Percentiles rank a stretch among this genome's conserved stretches.
Conservation (phyloP, 495 filamentous ascomycete genomes). For the Pseudevernia furfuracea region DNA sequence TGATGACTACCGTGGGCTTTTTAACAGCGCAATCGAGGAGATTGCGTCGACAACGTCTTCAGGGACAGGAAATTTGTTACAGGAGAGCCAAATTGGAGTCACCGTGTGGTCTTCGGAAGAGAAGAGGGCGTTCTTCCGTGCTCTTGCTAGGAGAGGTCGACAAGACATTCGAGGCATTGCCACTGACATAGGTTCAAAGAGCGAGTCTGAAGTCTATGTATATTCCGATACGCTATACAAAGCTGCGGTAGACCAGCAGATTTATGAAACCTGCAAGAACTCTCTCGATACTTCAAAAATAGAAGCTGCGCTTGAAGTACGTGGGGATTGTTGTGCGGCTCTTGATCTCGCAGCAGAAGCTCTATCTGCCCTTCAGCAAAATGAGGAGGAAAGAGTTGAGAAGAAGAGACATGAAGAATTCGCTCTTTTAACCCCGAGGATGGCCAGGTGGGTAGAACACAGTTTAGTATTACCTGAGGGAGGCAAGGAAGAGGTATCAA, state of each 20-base stretch:
- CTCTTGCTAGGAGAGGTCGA: conserved; percentile 54
- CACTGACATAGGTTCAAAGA: conserved; percentile 59
- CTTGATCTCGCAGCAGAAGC: conserved; percentile 62
- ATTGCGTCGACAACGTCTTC: conserved; percentile 22
- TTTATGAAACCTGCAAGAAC: conserved; percentile 23
- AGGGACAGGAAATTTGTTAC: conserved; percentile 23
- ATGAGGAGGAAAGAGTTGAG: conserved; percentile 47
- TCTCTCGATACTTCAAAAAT: conserved; percentile 39
- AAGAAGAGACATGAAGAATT: conserved; percentile 45
- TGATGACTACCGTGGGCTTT: conserved; percentile 48
- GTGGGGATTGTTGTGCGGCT: conserved; percentile 51
- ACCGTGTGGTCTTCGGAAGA: conserved; percentile 63
- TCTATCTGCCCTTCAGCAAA: conserved; percentile 50
- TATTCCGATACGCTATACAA: conserved; percentile 57
- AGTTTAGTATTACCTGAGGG: conserved; percentile 27
- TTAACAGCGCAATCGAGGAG: conserved; percentile 49
- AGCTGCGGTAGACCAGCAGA: conserved; percentile 35
- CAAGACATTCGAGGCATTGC: conserved; percentile 55
- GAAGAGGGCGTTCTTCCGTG: conserved; percentile 60
- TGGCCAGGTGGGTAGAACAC: conserved; percentile 37
- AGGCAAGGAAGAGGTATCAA: conserved; percentile 29
- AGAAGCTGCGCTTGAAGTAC: conserved; percentile 68
- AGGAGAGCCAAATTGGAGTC: conserved; percentile 53
- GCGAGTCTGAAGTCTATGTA: conserved; percentile 60
- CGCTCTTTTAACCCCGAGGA: conserved; percentile 46